A percentile compares a stretch with the other conserved stretches of the same genome.
phyloP scores from a whole-genome alignment of 345 rosid genomes.

The Pelargonium nanum region DNA sequence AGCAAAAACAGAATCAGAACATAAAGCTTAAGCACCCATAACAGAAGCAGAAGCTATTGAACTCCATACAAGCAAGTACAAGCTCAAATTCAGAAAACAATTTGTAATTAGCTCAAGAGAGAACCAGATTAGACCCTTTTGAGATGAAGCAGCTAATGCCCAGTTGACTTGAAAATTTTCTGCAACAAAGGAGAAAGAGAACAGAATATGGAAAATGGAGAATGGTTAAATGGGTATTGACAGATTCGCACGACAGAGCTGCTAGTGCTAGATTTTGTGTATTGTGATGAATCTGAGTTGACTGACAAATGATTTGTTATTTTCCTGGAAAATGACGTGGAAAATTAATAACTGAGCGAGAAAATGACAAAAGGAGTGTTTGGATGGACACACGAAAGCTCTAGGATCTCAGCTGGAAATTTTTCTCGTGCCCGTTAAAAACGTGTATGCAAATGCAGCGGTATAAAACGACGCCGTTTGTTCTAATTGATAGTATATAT shows the following conservation, averaged over 20 bases:
- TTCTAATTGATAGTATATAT: too few relatives aligned
- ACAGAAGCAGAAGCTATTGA: neutral
- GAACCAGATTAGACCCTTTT: neutral
- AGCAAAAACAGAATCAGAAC: neutral
- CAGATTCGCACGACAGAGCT: neutral
- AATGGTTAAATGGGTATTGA: neutral
- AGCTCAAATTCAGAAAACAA: neutral
- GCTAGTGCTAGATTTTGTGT: neutral
- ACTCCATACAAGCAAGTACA: too few relatives aligned
- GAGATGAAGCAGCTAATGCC: neutral
- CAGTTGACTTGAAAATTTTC: neutral
- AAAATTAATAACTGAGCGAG: neutral
- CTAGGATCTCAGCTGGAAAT: neutral
- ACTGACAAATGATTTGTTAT: neutral
- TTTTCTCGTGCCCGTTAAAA: too few relatives aligned
- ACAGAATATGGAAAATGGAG: neutral
- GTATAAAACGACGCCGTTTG: neutral
- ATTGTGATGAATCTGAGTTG: neutral
- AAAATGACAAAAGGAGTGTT: neutral
- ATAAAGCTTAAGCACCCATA: neutral
- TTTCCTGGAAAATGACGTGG: neutral
- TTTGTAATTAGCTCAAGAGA: neutral
- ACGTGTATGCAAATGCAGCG: too few relatives aligned
- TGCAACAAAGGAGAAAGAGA: neutral
- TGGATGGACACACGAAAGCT: neutral